Evolutionary conservation across 352 stramenopile species (phyloP).

Genomic region (Phytopythium mirpurense): DNA sequence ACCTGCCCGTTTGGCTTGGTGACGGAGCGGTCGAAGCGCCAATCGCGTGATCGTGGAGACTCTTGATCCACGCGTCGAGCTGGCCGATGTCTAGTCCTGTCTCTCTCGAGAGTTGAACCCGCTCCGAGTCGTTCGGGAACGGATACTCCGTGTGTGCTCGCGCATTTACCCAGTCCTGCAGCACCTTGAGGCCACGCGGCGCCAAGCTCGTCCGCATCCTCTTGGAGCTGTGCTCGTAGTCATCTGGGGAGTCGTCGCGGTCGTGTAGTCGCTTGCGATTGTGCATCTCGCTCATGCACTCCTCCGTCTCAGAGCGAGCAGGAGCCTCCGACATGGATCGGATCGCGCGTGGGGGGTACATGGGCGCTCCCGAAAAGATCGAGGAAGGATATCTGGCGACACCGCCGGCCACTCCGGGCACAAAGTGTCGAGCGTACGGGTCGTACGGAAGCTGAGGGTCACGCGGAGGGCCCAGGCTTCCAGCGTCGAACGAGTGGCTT

Average conservation of each 20-base stretch:
- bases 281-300: constrained; percentile 63
- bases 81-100: constrained; percentile 75
- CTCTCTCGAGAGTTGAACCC: constrained; percentile 66
- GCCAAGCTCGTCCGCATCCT: constrained; percentile 41
- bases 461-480: constrained; percentile 36
- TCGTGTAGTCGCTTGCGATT: constrained; percentile 57
- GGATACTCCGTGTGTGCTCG: constrained; percentile 61
- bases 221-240: constrained; percentile 26
- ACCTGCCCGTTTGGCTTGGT: background rate
- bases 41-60: constrained; percentile 59
- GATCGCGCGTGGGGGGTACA: constrained; percentile 38
- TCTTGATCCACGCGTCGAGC: constrained; percentile 84
- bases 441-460: constrained; percentile 20
- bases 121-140: constrained; percentile 60
- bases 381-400: background rate
- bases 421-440: constrained; percentile 16
- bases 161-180: constrained; percentile 74
- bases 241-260: constrained; percentile 13
- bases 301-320: constrained; percentile 38
- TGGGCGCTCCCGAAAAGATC: constrained; percentile 10
- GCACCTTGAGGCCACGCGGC: constrained; percentile 64
- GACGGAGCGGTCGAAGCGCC: constrained; percentile 8
- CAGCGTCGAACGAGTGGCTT: constrained; percentile 67
- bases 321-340: constrained; percentile 69
- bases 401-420: constrained; percentile 5